Percentiles rank a stretch among this genome's conserved stretches.
phyloP scores from a whole-genome alignment of 2,329 filamentous ascomycete species.

The Neonectria sp. region DNA sequence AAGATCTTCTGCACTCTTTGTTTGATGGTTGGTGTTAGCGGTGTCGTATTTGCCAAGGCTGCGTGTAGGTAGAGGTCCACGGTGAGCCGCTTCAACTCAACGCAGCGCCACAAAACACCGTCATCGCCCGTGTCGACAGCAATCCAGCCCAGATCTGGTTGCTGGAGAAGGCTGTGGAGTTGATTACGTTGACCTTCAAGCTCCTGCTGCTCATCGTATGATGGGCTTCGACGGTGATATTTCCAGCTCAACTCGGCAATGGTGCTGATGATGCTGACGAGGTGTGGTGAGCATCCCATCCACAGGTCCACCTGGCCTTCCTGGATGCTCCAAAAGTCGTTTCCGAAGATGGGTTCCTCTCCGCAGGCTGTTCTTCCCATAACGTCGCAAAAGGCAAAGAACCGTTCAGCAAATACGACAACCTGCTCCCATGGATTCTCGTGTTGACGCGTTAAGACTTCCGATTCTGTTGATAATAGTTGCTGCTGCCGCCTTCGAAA shows the following conservation, averaged over 20 bases:
- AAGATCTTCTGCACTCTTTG: conserved; percentile 32
- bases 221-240: not conserved
- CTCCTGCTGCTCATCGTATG: not conserved
- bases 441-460: conserved; percentile 1
- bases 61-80: conserved; percentile 63
- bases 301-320: conserved; percentile 54
- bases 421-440: conserved; percentile 24
- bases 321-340: conserved; percentile 60
- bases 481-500: conserved; percentile 49
- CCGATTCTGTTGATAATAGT: conserved; percentile 19
- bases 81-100: conserved; percentile 55
- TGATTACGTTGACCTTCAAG: not conserved
- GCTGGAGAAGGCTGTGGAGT: conserved; percentile 6
- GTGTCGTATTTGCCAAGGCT: conserved; percentile 59
- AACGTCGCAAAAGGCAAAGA: conserved; percentile 67
- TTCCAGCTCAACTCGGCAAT: conserved; percentile 58
- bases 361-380: conserved; percentile 66
- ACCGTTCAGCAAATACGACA: conserved; percentile 58
- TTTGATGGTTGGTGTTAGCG: conserved; percentile 46
- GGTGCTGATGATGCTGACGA: conserved; percentile 62
- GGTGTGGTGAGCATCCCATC: conserved; percentile 64
- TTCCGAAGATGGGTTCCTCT: conserved; percentile 61
- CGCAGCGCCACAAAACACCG: conserved; percentile 41
- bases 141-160: not conserved
- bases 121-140: conserved; percentile 16